Percentiles rank a stretch among this genome's conserved stretches.
phyloP scores from a whole-genome alignment of 2,329 filamentous ascomycete genomes.

The Venturia effusa region DNA sequence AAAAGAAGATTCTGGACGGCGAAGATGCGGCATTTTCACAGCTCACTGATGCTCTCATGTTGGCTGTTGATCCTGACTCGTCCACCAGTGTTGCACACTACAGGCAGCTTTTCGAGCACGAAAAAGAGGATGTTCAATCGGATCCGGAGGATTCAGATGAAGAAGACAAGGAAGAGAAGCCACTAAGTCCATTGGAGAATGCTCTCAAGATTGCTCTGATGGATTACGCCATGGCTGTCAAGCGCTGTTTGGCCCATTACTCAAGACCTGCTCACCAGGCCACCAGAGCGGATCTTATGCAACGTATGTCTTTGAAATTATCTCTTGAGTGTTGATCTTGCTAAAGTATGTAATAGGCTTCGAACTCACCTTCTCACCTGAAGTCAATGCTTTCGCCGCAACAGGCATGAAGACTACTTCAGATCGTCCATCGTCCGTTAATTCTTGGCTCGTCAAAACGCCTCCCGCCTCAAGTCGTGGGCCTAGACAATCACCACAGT shows the following conservation, averaged over 20 bases:
- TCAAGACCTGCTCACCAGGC: conserved; percentile 50
- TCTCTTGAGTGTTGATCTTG: conserved; percentile 6
- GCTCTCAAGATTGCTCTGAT: conserved; percentile 76
- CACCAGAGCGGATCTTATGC: conserved; percentile 49
- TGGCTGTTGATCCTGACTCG: conserved; percentile 63
- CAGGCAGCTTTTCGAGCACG: conserved; percentile 50
- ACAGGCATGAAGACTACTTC: conserved; percentile 18
- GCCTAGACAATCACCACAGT: neutral
- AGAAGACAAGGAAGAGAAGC: conserved; percentile 33
- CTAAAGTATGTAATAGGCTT: conserved; percentile 28
- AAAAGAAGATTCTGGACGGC: conserved; percentile 62
- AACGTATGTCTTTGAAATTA: conserved; percentile 42
- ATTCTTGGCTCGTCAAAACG: conserved; percentile 12
- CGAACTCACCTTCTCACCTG: conserved; percentile 33
- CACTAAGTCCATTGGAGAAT: conserved; percentile 51
- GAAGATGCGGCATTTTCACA: conserved; percentile 59
- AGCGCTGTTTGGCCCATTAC: conserved; percentile 65
- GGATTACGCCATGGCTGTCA: conserved; percentile 81
- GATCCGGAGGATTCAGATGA: conserved; percentile 32
- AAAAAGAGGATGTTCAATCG: conserved; percentile 17
- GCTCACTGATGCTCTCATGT: conserved; percentile 63
- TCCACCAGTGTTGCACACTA: conserved; percentile 73
- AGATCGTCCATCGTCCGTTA: conserved; percentile 23
- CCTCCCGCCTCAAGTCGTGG: neutral
- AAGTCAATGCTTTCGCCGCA: conserved; percentile 30